Evolutionary conservation across 192 early-diverging fungal genomes (phyloP).

Genomic region (Umbelopsis sp.): DNA sequence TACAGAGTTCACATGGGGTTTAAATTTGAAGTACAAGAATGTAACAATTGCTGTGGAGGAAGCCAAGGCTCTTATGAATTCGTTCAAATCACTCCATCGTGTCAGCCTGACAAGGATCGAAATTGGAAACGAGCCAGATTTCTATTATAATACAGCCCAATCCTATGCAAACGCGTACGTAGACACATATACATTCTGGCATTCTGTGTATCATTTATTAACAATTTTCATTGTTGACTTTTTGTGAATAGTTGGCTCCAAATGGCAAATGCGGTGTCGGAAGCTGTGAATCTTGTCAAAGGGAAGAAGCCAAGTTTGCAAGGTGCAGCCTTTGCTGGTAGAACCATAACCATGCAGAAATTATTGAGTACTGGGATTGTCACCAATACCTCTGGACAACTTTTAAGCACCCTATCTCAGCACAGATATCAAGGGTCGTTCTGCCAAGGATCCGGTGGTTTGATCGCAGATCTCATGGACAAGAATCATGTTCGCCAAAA

Average conservation of each 20-base stretch:
- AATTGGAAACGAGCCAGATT: slow-evolving; percentile 5
- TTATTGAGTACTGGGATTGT: neutral
- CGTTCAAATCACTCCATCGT: neutral
- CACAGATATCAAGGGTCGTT: slow-evolving; percentile 9
- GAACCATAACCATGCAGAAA: neutral
- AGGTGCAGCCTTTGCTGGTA: slow-evolving; percentile 1
- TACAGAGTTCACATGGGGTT: neutral
- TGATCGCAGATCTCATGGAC: neutral
- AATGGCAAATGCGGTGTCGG: neutral
- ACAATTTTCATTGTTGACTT: neutral
- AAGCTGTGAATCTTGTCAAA: neutral
- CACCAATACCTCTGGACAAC: neutral
- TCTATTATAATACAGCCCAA: neutral
- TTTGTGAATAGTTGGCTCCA: neutral
- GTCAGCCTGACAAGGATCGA: neutral
- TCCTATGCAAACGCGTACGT: neutral
- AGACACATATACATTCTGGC: neutral
- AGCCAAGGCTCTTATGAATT: neutral
- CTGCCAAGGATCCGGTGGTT: neutral
- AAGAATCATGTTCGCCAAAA: neutral
- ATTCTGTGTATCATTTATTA: neutral
- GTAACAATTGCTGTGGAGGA: neutral
- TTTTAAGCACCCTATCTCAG: neutral
- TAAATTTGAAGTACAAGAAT: neutral
- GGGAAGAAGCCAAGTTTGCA: neutral